Evolutionary conservation across 2,329 filamentous ascomycete genomes (phyloP).

Genomic region (Phyllachora maydis): DNA sequence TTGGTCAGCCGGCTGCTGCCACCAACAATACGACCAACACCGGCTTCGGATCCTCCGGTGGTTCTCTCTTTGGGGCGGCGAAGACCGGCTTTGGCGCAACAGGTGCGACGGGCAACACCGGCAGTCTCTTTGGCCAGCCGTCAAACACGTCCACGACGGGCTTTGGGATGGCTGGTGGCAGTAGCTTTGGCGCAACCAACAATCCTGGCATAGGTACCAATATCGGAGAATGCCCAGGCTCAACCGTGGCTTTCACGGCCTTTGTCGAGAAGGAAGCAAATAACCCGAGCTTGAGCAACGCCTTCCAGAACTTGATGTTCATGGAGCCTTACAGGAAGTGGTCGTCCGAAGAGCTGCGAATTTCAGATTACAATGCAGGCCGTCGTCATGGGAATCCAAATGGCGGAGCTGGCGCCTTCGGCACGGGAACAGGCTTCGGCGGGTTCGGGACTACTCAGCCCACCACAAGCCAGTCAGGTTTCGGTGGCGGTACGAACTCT

Average conservation of each 20-base stretch:
- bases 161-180: constrained; percentile 1
- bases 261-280: constrained; percentile 54
- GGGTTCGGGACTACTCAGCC: constrained; percentile 24
- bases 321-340: constrained; percentile 71
- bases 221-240: constrained; percentile 43
- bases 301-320: constrained; percentile 64
- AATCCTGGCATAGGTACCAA: constrained; percentile 30
- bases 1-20: neutral
- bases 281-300: constrained; percentile 26
- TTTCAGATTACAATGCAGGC: constrained; percentile 78
- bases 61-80: constrained; percentile 27
- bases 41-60: constrained; percentile 18
- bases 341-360: constrained; percentile 65
- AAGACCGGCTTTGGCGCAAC: constrained; percentile 19
- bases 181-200: constrained; percentile 17
- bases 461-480: constrained; percentile 7
- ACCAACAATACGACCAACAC: constrained; percentile 11
- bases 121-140: constrained; percentile 6
- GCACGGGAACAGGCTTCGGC: constrained; percentile 25
- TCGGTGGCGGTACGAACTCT: constrained; percentile 12
- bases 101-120: constrained; percentile 2
- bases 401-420: constrained; percentile 40
- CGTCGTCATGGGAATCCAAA: constrained; percentile 66
- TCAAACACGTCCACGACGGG: too few relatives aligned
- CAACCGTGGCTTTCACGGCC: constrained; percentile 46